Evolutionary conservation across 441 rosid species (phyloP), one percentile per base, ranked within the genome.

Genomic region (Pelargonium myrrhifolium): DNA sequence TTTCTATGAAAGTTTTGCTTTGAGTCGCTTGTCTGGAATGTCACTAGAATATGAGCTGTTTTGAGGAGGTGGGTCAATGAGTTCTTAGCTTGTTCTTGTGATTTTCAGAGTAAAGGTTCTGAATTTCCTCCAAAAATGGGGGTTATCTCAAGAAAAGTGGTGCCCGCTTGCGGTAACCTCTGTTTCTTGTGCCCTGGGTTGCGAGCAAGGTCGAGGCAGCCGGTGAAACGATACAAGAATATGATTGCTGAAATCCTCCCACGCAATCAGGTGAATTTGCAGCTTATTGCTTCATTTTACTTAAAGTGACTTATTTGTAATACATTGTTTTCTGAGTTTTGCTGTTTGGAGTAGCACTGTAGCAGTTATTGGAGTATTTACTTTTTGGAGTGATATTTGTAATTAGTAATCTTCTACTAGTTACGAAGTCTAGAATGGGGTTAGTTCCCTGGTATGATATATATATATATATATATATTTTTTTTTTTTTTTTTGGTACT

Each of bases 141-240:
- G 89, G 86, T 93, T 68, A 80, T 93, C 82, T 93, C 97, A 56
- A 85, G 99, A 74, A 91, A 90, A 89, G 88, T 91, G 67, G 61
- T 94, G 11, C 99, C 97, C 68, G 89, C 72, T 81, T 94, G 99
- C 68, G 96, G 92, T 68, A 89, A 74, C 88, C 94, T 91, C 85
- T 94, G 96, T 83, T 79, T 85, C 88, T 85, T 87, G 72, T 91
- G 99, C 77, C 99, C 99, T 68, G 82, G 96, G 12, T 22, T 94
- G 85, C 87, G 97, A 40, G 87, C 97, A 24, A 83, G 99, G 81
- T 94, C 99, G 63, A 82, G 97, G 22, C 99, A 94, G 81, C 96
- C 99, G 0, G 96, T 91, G 68, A 94, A 87, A 76, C 93, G 97
- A 6, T 93, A 93, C 80, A 93, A 93, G 88, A 84, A 88, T 75